Base-by-base conservation (phyloP, 2,329 filamentous ascomycete species). In the Diaporthe destruens region DNA sequence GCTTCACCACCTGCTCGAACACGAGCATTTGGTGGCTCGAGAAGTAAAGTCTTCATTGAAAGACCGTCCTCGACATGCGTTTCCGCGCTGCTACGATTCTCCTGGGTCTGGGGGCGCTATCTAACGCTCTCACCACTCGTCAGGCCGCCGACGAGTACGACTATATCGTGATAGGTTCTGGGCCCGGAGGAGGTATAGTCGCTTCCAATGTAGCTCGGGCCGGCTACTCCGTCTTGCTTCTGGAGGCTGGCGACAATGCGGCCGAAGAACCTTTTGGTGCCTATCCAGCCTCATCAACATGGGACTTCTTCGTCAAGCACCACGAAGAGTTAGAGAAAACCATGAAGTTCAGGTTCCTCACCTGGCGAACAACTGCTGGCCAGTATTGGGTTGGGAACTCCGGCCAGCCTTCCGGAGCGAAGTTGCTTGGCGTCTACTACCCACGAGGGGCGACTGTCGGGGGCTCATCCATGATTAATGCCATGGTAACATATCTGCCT, bases 231-330 rank as follows among this genome's bases (percentile, higher is more conserved):
- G 61, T 65, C 0, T 29, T 65, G 12, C n/a, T 65, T 1, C 20
- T 65, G 8, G 61, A 65, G 11, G 61, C 61, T 11, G 61, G 61
- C 12, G 61, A 65, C 7, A 65, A 36, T 9, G 61, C 61, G 6
- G 20, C 61, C 23, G 44, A 65, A 25, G 61, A 65, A 1, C 61
- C 61, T 2, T 65, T 65, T 14, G 61, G 61, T 9, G 14, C 16
- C 61, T 65, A 65, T 18, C 61, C 61, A 6, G 61, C 44, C 4
- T 65, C 61, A 18, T 65, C 61, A 3, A 69, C 66, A n/a, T 89
- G 88, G 88, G 86, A 89, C 79, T 89, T 87, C 78, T 89, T 85
- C 74, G 86, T 89, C 72, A 84, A 85, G 71, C 87, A 89, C 77
- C 89, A 88, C 77, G 84, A 88, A 72, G 79, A 85, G 71, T 78